These are phyloP conservation scores for Vigna radiata DNA, from an alignment of 306 rosid species.

Conservation along the genomic window DNA sequence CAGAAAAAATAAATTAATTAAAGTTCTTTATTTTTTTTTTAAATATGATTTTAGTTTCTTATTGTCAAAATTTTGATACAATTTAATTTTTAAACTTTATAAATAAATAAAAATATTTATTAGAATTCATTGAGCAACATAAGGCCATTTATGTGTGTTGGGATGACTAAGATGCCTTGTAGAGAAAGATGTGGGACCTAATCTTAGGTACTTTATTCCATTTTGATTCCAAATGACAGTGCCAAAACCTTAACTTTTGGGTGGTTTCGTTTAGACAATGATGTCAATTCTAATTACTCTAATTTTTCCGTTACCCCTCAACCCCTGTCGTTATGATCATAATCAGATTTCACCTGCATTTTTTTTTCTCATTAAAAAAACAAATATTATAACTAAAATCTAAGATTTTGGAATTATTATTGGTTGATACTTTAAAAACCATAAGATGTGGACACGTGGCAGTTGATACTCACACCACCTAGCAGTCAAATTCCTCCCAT, in stretches of 20 bases:
- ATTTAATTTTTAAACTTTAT: too few relatives aligned
- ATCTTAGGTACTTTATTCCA: constrained; percentile 29
- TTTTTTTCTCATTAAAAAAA: neutral
- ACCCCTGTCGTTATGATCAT: constrained; percentile 1
- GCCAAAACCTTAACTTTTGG: neutral
- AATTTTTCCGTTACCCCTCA: constrained; percentile 1
- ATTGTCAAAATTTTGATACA: too few relatives aligned
- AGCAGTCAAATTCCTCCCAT: constrained; percentile 49
- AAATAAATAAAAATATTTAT: too few relatives aligned
- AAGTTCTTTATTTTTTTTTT: too few relatives aligned
- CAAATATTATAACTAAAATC: neutral
- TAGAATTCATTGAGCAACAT: neutral
- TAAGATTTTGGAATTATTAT: neutral
- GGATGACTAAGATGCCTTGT: neutral
- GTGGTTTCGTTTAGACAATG: constrained; percentile 39
- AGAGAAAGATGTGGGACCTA: constrained; percentile 57
- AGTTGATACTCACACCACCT: neutral
- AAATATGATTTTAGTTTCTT: too few relatives aligned
- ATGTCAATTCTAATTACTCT: constrained; percentile 32
- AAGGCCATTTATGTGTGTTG: neutral
- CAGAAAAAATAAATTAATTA: neutral
- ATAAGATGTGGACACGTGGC: constrained; percentile 35
- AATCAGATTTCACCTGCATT: constrained; percentile 51
- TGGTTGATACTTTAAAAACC: neutral
- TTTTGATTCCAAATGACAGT: constrained; percentile 24